phyloP scores from a whole-genome alignment of 768 basidiomycete species.

The Collybiopsis confluens region DNA sequence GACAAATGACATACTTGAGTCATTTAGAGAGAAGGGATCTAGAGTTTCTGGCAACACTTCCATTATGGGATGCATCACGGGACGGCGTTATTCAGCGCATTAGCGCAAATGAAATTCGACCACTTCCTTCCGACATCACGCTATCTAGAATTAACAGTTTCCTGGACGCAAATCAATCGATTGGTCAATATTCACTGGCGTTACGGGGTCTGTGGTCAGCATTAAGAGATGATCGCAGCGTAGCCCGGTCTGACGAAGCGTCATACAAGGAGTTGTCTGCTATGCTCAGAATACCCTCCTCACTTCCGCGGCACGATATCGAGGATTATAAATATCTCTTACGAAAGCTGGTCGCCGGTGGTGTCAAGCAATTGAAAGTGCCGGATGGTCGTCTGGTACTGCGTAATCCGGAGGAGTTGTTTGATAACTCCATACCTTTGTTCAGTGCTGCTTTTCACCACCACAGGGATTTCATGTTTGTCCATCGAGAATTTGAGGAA shows the following conservation, averaged over 20 bases:
- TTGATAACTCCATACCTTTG: neutral
- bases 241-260: neutral
- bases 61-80: neutral
- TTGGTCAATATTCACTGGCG: neutral
- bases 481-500: neutral
- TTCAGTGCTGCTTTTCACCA: conserved; percentile 2
- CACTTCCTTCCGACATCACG: neutral
- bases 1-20: neutral
- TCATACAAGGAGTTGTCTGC: neutral
- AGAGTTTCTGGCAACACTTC: neutral
- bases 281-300: neutral
- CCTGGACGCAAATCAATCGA: neutral
- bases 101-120: neutral
- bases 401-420: neutral
- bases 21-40: neutral
- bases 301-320: neutral
- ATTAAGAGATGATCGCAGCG: neutral
- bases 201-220: neutral
- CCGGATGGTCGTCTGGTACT: conserved; percentile 1
- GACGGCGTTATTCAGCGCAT: neutral
- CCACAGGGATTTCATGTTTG: neutral
- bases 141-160: neutral
- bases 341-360: neutral
- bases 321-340: neutral
- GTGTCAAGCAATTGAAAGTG: neutral